Conservation (phyloP, 805 yeast genomes). For the Blastobotrys peoriensis region DNA sequence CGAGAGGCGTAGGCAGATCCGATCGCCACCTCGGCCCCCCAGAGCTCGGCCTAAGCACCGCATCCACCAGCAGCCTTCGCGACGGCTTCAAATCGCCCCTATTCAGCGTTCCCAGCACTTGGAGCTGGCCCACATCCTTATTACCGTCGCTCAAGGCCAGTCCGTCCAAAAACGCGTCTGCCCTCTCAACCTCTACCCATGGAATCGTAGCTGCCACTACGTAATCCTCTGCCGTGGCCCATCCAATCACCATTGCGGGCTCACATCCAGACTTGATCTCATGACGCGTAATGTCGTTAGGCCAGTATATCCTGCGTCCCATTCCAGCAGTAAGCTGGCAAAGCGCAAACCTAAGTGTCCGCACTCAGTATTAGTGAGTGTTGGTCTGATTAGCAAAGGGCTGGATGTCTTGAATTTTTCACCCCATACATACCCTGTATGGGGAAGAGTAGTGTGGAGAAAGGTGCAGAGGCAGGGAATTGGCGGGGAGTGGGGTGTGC, state of each 20-base stretch:
- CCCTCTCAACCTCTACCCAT: constrained; percentile 17
- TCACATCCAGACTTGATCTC: constrained; percentile 12
- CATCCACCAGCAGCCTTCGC: constrained; percentile 10
- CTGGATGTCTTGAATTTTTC: too few species aligned
- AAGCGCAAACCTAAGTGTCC: neutral
- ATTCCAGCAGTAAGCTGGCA: neutral
- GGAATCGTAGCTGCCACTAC: constrained; percentile 24
- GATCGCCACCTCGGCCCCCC: constrained; percentile 10
- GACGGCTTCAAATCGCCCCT: neutral
- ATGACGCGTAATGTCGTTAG: constrained; percentile 25
- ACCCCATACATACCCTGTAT: too few species aligned
- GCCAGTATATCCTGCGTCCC: constrained; percentile 26
- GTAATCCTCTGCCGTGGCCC: constrained; percentile 21
- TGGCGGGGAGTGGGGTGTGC: too few species aligned
- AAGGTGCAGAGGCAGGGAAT: too few species aligned
- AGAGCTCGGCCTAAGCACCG: too few species aligned
- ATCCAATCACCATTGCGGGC: constrained; percentile 22
- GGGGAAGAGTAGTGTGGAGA: too few species aligned
- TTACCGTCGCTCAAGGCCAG: too few species aligned
- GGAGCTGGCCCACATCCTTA: constrained; percentile 18
- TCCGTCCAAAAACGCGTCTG: too few species aligned
- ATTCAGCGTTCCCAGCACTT: constrained; percentile 18
- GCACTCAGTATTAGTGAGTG: neutral
- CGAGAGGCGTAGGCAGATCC: constrained; percentile 11
- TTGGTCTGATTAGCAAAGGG: too few species aligned